Conservation (phyloP, 495 filamentous ascomycete genomes). For the Daldinia vernicosa region DNA sequence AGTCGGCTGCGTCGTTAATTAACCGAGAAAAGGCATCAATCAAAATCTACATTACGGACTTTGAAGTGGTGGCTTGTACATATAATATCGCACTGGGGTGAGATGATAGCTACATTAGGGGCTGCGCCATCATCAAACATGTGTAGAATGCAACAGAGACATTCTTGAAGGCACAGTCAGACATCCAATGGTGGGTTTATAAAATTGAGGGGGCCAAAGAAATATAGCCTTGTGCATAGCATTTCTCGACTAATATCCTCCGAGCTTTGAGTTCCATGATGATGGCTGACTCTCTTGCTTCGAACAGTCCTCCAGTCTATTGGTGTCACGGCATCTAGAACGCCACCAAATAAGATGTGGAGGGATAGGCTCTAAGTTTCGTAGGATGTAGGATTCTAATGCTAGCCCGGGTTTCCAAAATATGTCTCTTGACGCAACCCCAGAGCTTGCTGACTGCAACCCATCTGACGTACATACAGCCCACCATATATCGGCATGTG, state of each 20-base stretch:
- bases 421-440: slow-evolving; percentile 25
- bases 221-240: not conserved
- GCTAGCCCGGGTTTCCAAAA: slow-evolving; percentile 20
- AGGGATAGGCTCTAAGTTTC: not conserved
- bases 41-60: slow-evolving; percentile 15
- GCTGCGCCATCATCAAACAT: not conserved
- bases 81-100: not conserved
- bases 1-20: not conserved
- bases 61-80: not conserved
- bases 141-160: not conserved
- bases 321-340: slow-evolving; percentile 12
- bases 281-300: not conserved
- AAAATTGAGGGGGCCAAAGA: not conserved
- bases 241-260: not conserved
- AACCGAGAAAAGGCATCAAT: slow-evolving; percentile 21
- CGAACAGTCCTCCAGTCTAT: not conserved
- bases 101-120: not conserved
- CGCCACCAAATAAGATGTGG: slow-evolving; percentile 7
- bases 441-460: slow-evolving; percentile 30
- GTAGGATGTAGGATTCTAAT: slow-evolving; percentile 33
- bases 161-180: not conserved
- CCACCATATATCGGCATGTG: slow-evolving; percentile 12
- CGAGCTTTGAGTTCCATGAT: not conserved
- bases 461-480: slow-evolving; percentile 22
- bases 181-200: not conserved